Base-by-base conservation (phyloP, 2,329 filamentous ascomycete genomes). In the Fusarium sp. region DNA sequence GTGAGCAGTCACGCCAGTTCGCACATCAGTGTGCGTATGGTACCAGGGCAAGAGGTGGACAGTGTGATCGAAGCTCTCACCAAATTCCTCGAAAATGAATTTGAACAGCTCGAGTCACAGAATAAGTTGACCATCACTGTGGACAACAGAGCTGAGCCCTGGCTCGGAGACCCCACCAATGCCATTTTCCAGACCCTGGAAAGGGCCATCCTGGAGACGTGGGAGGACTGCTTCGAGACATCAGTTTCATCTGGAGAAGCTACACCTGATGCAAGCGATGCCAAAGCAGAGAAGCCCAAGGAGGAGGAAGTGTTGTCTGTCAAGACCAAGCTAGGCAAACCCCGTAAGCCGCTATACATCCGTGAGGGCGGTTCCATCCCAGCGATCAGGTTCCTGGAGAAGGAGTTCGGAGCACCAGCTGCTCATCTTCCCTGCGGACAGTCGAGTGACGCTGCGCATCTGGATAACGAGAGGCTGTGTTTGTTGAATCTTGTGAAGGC, bases 321-420 rank as follows among this genome's bases (percentile, higher is more conserved):
- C 9, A 71, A 71, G 39, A 66, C 60, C 30, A 66, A 39, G 51
- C 49, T 49, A 57, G 67, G 68, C 48, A 79, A 77, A 37, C 78
- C 81, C 6, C 83, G 82, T 65, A 91, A 90, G 72, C 95, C 94
- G 0, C 83, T 99, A 5, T 98, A 97, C 77, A 99, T 99, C 71
- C 88, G 96, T 11, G 96, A 99, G 79, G 96, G 96, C 14, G 96
- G 96, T 7, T 96, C 92, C 0, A 99, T 99, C 71, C 96, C 96
- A 0, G 93, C 93, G 0, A 98, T 98, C 57, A 84, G 96, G 7
- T 98, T 98, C 75, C 77, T 98, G 37, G 95, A 98, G 78, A 97
- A 97, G 81, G 93, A 97, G 73, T 97, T 98, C 75, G 85, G 86
- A 4, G 96, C 96, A 0, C 94, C 94, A 0, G 95, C 96, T 0